These are phyloP conservation scores for Erysimum cheiri DNA, from an alignment of 441 rosid genomes.

Conservation along the genomic window DNA sequence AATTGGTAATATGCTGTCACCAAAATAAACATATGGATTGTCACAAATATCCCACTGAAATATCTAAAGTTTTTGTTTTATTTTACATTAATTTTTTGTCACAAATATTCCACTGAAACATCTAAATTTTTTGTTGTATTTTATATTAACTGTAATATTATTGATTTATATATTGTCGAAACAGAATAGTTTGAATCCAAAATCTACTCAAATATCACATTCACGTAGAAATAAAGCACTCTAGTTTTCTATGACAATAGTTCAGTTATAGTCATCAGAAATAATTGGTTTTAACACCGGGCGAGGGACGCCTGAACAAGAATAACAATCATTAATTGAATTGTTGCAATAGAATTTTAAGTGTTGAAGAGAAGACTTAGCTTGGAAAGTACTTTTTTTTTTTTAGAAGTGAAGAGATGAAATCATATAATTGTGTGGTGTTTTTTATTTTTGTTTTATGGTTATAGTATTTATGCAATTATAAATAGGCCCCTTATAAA, in stretches of 20 bases:
- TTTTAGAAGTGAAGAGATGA: neutral
- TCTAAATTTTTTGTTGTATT: neutral
- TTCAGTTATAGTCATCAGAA: neutral
- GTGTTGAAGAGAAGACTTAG: neutral
- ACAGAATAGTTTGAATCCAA: neutral
- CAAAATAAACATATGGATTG: neutral
- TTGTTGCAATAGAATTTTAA: neutral
- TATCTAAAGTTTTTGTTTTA: neutral
- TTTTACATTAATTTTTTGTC: neutral
- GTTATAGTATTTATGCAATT: neutral
- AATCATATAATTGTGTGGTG: neutral
- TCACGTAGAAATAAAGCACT: neutral
- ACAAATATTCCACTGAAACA: neutral
- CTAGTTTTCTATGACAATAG: neutral
- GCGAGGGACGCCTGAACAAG: neutral
- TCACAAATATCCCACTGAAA: neutral
- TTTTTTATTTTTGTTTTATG: neutral
- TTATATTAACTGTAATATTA: neutral
- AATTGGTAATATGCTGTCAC: constrained; percentile 5
- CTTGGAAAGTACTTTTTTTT: neutral
- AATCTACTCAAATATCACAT: neutral
- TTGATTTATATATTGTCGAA: neutral
- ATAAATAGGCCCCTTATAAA: neutral
- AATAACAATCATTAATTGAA: neutral
- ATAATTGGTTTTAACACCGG: neutral